Evolutionary conservation across 257 asterid species (phyloP), one percentile per base, ranked within the genome.

Genomic region (Solanum dulcamara): DNA sequence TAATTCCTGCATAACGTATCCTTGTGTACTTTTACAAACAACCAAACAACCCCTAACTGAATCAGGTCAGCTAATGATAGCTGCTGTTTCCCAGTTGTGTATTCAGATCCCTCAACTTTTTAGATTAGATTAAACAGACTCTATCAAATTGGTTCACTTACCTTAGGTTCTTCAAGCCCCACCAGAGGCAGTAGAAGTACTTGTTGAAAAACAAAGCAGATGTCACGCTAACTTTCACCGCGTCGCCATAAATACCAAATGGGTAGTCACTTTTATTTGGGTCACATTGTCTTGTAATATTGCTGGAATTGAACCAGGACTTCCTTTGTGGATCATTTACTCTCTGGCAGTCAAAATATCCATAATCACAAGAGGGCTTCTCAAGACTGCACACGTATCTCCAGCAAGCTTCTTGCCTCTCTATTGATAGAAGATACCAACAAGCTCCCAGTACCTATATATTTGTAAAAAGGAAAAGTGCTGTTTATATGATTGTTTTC

Each of bases 351-450:
- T 96, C 97, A 11, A 95, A 94, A 90, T 88, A 94, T 67, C 84
- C 86, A 85, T 85, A 84, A 81, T 88, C 89, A 87, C 99, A 96
- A 28, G 89, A 72, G 13, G 88, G 60, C 53, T 14, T 71, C 89
- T 95, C 97, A 6, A 92, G 89, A 85, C 55, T 67, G 87, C 99
- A 96, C 7, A 85, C 87, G 26, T 88, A 87, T 81, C 91, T 94
- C 99, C 98, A 96, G 85, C 99, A 95, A 46, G 94, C 96, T 87
- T 95, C 99, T 87, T 95, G 98, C 86, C 99, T 92, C 91, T 96
- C 98, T 33, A 96, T 91, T 10, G 98, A 87, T 28, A 95, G 93
- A 86, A 96, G 98, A 85, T 96, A 96, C 97, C 98, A 95, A 86
- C 93, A 93, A 84, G 98, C 97, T 88, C 98, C 99, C 85, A 93